phyloP scores from a whole-genome alignment of 139 green algal genomes.

The Edaphochlamys debaryana region DNA sequence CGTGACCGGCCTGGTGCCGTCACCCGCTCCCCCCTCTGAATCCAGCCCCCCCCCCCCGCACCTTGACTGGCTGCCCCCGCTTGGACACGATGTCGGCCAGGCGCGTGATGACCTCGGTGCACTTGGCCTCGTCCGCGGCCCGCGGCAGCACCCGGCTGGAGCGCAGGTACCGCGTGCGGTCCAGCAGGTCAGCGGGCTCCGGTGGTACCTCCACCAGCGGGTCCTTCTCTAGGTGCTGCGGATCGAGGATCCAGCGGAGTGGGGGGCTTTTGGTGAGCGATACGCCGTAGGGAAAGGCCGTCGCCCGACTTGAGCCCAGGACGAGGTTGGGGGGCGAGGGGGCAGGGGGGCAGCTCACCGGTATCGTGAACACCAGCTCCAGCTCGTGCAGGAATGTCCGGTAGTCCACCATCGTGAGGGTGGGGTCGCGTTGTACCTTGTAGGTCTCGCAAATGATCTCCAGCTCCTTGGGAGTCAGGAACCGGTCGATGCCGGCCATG shows the following conservation, averaged over 20 bases:
- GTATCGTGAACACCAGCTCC: conserved; percentile 73
- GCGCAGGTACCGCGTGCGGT: conserved; percentile 72
- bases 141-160: conserved; percentile 56
- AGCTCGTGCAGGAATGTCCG: conserved; percentile 72
- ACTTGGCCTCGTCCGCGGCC: conserved; percentile 47
- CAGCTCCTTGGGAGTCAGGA: conserved; percentile 59
- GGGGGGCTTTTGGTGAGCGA: neutral
- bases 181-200: conserved; percentile 75
- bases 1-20: neutral
- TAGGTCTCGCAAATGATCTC: conserved; percentile 64
- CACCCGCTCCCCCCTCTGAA: neutral
- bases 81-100: conserved; percentile 43
- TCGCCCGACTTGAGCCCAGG: too few species aligned
- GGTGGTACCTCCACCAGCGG: conserved; percentile 68
- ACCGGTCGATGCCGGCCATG: conserved; percentile 70
- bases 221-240: conserved; percentile 70
- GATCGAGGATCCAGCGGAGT: too few species aligned
- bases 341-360: conserved; percentile 52
- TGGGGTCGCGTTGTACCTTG: conserved; percentile 33
- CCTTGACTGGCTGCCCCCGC: conserved; percentile 61
- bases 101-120: conserved; percentile 43
- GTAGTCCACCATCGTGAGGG: conserved; percentile 58
- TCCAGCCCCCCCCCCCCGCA: neutral
- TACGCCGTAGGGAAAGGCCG: too few species aligned
- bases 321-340: too few species aligned